phyloP scores from a whole-genome alignment of 257 asterid genomes.

The Prunella vulgaris region DNA sequence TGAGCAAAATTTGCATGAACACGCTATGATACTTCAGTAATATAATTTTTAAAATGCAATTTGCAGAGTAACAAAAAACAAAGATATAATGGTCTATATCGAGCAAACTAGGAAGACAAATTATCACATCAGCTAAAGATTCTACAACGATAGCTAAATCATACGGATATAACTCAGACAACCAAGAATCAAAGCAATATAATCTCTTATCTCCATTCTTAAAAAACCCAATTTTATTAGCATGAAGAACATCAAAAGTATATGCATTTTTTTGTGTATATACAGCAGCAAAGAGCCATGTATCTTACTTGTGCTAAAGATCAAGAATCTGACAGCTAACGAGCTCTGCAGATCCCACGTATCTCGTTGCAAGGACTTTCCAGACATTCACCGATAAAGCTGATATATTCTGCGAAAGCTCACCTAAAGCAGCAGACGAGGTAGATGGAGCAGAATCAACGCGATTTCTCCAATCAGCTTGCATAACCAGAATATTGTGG shows the following conservation, averaged over 20 bases:
- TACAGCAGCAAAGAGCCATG: not conserved
- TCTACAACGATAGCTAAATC: not conserved
- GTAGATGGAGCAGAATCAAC: slow-evolving; percentile 36
- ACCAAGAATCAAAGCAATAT: not conserved
- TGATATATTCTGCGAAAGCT: slow-evolving; percentile 30
- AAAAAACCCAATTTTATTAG: not conserved
- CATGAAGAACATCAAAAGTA: not conserved
- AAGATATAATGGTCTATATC: not conserved
- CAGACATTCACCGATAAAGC: slow-evolving; percentile 47
- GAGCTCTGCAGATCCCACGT: slow-evolving; percentile 68
- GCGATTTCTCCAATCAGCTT: slow-evolving; percentile 50
- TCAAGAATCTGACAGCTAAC: slow-evolving; percentile 79
- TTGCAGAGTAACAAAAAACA: not conserved
- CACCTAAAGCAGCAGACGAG: slow-evolving; percentile 30
- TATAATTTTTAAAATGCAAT: no score
- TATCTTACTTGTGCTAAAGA: slow-evolving; percentile 31
- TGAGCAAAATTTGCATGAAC: no score
- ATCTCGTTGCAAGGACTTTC: slow-evolving; percentile 49
- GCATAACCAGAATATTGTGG: slow-evolving; percentile 55
- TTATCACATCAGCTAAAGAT: not conserved
- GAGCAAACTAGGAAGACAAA: not conserved
- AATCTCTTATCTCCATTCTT: not conserved
- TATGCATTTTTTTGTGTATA: not conserved
- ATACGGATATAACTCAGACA: not conserved
- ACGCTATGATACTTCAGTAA: no score